Evolutionary conservation across 148 eudicot species (phyloP).

Genomic region (Dianthus caryophyllus): DNA sequence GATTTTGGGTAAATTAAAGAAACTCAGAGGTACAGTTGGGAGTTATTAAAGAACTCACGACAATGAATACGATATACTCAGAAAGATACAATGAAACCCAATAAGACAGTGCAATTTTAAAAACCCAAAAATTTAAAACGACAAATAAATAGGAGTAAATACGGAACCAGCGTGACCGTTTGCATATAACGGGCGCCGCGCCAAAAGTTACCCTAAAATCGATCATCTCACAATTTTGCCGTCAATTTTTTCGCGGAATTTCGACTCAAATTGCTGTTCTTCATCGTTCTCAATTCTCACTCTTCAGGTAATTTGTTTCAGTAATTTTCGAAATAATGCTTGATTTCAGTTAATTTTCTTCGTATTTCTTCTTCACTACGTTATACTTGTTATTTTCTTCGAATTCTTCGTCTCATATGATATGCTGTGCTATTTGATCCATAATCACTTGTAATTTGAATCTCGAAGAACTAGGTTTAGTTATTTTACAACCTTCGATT

Average conservation of each 20-base stretch:
- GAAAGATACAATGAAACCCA: no score
- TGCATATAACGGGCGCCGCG: no score
- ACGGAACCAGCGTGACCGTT: no score
- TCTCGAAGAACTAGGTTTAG: neutral
- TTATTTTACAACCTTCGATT: neutral
- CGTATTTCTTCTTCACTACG: neutral
- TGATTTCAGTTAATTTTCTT: neutral
- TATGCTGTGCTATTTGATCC: neutral
- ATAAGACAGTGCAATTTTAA: no score
- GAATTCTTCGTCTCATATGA: neutral
- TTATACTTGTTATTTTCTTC: neutral
- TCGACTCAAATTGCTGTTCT: neutral
- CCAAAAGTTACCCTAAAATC: conserved; percentile 15
- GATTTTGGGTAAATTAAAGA: no score
- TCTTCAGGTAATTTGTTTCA: conserved; percentile 5
- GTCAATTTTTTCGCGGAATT: conserved; percentile 6
- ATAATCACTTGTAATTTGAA: neutral
- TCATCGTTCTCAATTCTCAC: neutral
- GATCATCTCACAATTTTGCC: no score
- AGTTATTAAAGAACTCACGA: no score
- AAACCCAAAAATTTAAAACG: no score
- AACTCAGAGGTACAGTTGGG: no score
- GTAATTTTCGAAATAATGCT: no score
- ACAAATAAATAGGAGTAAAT: no score
- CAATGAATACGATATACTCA: no score